Conservation (phyloP, 352 stramenopile genomes). For the Phytophthora lateralis region DNA sequence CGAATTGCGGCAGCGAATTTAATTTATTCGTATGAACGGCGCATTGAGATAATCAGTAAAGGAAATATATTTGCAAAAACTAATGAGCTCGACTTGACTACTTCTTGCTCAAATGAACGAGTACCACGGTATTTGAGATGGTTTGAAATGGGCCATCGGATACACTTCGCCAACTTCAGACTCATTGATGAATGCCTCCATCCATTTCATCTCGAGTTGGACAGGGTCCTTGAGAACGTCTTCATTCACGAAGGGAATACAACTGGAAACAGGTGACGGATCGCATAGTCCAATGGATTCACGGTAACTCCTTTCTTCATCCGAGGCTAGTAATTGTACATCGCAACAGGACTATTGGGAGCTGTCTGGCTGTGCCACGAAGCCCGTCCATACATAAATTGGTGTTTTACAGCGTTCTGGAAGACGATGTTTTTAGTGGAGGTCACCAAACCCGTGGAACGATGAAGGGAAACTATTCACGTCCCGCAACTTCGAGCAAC, state of each 20-base stretch:
- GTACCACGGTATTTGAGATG: conserved; percentile 32
- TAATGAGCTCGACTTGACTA: background rate
- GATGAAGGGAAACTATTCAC: conserved; percentile 35
- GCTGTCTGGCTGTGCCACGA: conserved; percentile 39
- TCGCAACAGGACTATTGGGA: conserved; percentile 26
- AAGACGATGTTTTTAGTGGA: conserved; percentile 42
- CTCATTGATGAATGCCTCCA: conserved; percentile 45
- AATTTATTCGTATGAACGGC: no score
- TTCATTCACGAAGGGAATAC: conserved; percentile 33
- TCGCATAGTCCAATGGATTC: conserved; percentile 39
- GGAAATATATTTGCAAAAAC: background rate
- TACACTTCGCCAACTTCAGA: conserved; percentile 90
- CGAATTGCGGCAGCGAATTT: no score
- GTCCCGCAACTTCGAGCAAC: conserved; percentile 11
- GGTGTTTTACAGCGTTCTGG: conserved; percentile 39
- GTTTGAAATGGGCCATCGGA: conserved; percentile 46
- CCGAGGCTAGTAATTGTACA: conserved; percentile 32
- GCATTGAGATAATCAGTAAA: no score
- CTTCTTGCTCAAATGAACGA: conserved; percentile 28
- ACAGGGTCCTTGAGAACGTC: conserved; percentile 17
- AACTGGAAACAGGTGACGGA: conserved; percentile 41
- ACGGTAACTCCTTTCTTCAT: conserved; percentile 26
- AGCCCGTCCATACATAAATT: conserved; percentile 45
- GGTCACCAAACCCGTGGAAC: conserved; percentile 19
- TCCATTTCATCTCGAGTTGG: conserved; percentile 15